Conservation (phyloP, 2,329 filamentous ascomycete genomes). For the Zasmidium cellare region DNA sequence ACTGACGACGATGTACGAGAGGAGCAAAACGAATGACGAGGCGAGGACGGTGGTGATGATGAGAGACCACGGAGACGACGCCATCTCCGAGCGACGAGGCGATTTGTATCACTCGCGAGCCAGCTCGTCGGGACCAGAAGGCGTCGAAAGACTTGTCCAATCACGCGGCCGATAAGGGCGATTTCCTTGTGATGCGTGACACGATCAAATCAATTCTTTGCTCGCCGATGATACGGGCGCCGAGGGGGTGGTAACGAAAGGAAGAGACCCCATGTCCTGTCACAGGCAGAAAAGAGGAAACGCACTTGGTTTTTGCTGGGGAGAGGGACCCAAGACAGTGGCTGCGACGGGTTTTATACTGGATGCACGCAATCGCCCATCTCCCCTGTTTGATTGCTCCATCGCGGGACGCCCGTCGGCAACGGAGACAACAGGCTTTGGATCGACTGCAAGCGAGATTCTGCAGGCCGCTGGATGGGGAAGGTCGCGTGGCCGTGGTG, state of each 20-base stretch:
- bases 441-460: background rate
- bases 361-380: background rate
- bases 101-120: background rate
- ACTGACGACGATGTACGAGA: constrained; percentile 21
- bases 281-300: background rate
- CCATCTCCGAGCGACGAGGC: background rate
- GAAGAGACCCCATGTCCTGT: background rate
- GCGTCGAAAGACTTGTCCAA: background rate
- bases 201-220: background rate
- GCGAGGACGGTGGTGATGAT: background rate
- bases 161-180: background rate
- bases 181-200: background rate
- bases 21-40: constrained; percentile 9
- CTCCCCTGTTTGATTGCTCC: background rate
- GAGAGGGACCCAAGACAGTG: background rate
- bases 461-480: background rate
- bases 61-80: background rate
- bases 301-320: too few species aligned
- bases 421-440: too few species aligned
- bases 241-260: background rate
- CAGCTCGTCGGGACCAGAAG: background rate
- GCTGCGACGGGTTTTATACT: background rate
- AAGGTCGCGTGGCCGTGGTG: background rate
- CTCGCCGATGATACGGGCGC: too few species aligned
- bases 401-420: too few species aligned